Evolutionary conservation across 202 grass and related monocot genomes (phyloP).

Genomic region (Eragrostis tef): DNA sequence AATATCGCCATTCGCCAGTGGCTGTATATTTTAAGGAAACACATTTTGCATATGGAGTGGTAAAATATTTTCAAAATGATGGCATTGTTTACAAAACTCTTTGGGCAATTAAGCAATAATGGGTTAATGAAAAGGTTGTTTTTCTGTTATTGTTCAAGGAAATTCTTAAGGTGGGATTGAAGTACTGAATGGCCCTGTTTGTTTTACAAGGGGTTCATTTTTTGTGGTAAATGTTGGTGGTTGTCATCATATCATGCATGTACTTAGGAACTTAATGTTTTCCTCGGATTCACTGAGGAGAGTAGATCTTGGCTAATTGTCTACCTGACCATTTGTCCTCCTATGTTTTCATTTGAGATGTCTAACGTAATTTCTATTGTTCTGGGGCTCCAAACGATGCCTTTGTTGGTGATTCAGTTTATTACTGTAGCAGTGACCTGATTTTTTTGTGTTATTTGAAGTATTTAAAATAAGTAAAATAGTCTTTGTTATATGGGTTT

Average conservation of each 20-base stretch:
- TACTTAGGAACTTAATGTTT: not conserved
- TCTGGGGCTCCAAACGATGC: not conserved
- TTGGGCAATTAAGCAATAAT: not conserved
- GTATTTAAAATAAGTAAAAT: not conserved
- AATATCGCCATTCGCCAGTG: no score
- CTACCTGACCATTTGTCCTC: not conserved
- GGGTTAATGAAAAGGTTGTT: not conserved
- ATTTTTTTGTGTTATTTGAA: no score
- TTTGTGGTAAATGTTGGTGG: not conserved
- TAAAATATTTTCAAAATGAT: not conserved
- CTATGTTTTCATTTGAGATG: not conserved
- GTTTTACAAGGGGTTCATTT: not conserved
- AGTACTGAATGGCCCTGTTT: not conserved
- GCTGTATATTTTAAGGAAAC: not conserved
- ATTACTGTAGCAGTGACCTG: no score
- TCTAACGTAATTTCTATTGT: not conserved
- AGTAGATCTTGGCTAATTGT: not conserved
- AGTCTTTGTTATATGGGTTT: conserved; percentile 25
- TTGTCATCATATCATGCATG: no score
- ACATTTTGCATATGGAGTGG: not conserved
- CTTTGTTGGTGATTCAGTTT: not conserved
- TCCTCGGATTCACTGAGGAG: not conserved
- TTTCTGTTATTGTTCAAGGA: not conserved
- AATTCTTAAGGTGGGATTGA: not conserved
- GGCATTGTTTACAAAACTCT: not conserved